Percentiles rank a stretch among this genome's conserved stretches.
Conservation (phyloP, 163 green algal species). For the Chloromonas sp. region DNA sequence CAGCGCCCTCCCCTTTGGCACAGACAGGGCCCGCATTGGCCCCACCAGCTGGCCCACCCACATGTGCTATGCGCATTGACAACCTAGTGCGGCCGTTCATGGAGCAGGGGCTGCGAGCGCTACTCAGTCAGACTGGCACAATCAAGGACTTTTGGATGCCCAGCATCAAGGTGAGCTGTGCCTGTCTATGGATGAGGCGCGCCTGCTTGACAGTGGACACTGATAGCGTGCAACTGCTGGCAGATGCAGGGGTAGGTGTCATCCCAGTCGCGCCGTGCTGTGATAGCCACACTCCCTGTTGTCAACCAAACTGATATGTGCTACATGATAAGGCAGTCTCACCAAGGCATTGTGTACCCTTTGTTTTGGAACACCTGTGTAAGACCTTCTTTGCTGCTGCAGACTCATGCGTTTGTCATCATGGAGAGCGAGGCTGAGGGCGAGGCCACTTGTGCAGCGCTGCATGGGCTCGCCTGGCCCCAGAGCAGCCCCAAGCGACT, state of each 20-base stretch:
- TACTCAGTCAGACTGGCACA: constrained; percentile 47
- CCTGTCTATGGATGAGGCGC: no score
- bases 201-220: no score
- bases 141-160: constrained; percentile 71
- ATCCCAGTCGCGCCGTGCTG: no score
- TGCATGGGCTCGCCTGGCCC: constrained; percentile 60
- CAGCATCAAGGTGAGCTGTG: constrained; percentile 45
- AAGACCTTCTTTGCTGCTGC: not conserved
- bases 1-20: not conserved
- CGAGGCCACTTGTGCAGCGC: constrained; percentile 45
- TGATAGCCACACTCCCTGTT: no score
- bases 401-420: constrained; percentile 59
- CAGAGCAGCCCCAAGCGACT: constrained; percentile 50
- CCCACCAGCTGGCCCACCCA: constrained; percentile 5
- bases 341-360: no score
- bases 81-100: constrained; percentile 67
- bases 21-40: not conserved
- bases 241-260: no score
- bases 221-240: no score
- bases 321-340: no score
- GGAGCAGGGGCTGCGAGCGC: constrained; percentile 30
- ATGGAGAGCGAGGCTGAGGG: constrained; percentile 53
- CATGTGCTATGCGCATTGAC: constrained; percentile 46
- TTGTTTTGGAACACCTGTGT: no score
- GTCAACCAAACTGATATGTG: no score